Base-by-base conservation (phyloP, 2,329 filamentous ascomycete genomes). In the Camillea tinctor region DNA sequence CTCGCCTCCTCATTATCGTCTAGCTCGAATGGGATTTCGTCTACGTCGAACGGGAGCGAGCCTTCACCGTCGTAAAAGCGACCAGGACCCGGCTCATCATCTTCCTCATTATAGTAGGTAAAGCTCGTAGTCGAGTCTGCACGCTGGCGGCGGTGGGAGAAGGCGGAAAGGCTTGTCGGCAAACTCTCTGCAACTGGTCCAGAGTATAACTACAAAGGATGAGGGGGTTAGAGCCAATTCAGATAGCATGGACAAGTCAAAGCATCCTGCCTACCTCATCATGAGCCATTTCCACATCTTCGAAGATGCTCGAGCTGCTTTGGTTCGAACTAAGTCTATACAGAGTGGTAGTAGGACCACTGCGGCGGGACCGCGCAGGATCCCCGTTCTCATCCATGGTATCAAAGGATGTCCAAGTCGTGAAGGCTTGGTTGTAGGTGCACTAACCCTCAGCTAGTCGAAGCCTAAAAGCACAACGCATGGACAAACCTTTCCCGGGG, bases 201-300 rank as follows among this genome's bases (percentile, higher is more conserved):
- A 22, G 94, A 89, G 77, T 94, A 99, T 53, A 96, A 85, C 83
- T 87, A 61, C 50, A 59, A n/a, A 40, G 54, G 58, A 19, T 19
- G n/a, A 53, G 60, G 56, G 58, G 44, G 62, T 70, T 64, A 69
- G 64, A 54, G 64, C 62, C n/a, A 50, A n/a, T n/a, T 40, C 26
- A 51, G 55, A 62, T 49, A 36, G 22, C 60, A 51, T 50, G 54
- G 54, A 56, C 54, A 54, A 44, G 22, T 49, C 55, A 56, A 21
- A 48, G 57, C 19, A 49, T 26, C 49, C 52, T 9, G 44, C 64
- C 20, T 63, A 95, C 91, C 85, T 98, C 94, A 74, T 97, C 92
- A 55, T 96, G 92, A 20, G 95, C 94, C 95, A 99, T 98, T 74
- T 97, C 94, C n/a, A 98, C 93, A 75, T 97, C 92, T 67, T 92